These are phyloP conservation scores for Didymella sp. DNA, from an alignment of 2,329 filamentous ascomycete genomes.

Conservation along the genomic window DNA sequence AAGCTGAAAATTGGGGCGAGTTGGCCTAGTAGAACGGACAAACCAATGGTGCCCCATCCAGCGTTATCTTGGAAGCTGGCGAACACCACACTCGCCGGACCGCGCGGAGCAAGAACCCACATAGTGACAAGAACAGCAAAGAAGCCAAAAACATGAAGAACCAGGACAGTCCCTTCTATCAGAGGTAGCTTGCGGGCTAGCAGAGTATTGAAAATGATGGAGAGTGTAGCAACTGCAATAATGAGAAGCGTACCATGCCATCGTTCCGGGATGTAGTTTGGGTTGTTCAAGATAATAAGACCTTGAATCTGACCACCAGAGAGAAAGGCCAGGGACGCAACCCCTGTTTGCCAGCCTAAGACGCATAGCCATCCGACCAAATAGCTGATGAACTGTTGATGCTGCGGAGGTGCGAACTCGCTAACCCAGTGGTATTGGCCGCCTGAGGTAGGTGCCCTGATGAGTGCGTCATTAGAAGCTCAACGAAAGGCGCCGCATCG, in stretches of 20 bases:
- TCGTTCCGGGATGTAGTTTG: slow-evolving; percentile 46
- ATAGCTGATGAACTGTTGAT: slow-evolving; percentile 35
- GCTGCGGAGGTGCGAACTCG: slow-evolving; percentile 34
- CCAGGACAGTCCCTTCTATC: slow-evolving; percentile 27
- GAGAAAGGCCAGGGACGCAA: slow-evolving; percentile 41
- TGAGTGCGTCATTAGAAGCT: slow-evolving; percentile 1
- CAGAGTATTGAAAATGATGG: slow-evolving; percentile 53
- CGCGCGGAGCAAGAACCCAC: slow-evolving; percentile 40
- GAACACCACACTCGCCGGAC: slow-evolving; percentile 33
- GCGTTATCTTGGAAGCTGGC: slow-evolving; percentile 35
- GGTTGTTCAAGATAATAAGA: slow-evolving; percentile 50
- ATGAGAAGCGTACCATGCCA: slow-evolving; percentile 61
- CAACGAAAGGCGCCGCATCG: not conserved
- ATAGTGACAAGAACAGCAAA: slow-evolving; percentile 55
- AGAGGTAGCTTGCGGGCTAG: slow-evolving; percentile 4
- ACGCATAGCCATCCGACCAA: slow-evolving; percentile 52
- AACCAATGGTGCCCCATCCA: slow-evolving; percentile 35
- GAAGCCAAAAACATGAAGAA: slow-evolving; percentile 59
- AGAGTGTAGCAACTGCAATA: slow-evolving; percentile 52
- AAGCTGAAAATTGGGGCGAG: not conserved
- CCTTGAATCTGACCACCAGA: slow-evolving; percentile 43
- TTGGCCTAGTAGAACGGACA: slow-evolving; percentile 16
- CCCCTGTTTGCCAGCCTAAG: slow-evolving; percentile 51
- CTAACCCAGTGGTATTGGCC: slow-evolving; percentile 43
- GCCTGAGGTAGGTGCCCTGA: slow-evolving; percentile 37